Base-by-base conservation (phyloP, 306 rosid genomes). In the Ochetophila trinervis region DNA sequence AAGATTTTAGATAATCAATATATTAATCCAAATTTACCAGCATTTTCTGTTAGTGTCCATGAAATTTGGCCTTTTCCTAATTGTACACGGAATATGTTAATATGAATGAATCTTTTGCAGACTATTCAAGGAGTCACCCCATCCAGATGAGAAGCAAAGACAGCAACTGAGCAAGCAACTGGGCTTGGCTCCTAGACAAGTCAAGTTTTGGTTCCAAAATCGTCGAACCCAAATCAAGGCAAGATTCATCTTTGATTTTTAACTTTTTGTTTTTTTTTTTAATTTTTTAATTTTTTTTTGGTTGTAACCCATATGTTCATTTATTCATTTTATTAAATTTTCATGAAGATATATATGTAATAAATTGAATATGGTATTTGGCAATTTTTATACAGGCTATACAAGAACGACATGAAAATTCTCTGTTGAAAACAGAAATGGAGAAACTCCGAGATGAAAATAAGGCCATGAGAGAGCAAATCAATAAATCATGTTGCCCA, bases 161-260 rank as follows among this genome's bases (percentile, higher is more conserved):
- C 99, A 90, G 62, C 97, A 90, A 35, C 87, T 94, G 0, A 90
- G 97, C 86, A 94, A 90, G 79, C 87, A 83, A 74, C 48, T 94
- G 73, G 99, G 99, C 60, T 96, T 94, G 60, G 93, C 97, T 63
- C 90, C 99, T 0, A 76, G 97, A 44, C 99, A 94, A 73, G 97
- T 94, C 84, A 94, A 94, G 79, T 94, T 94, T 67, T 94, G 99
- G 99, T 94, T 94, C 73, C 99, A 94, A 76, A 94, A 94, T 75
- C 96, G 99, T 71, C 86, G 99, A 66, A 94, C 99, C 74, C 99
- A 94, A 78, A 90, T 94, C 77, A 94, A 94, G 93, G 99, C 88
- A 67, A 15, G 34, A 12, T 18, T 51, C 19, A 18, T 2, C 16
- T 17, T 5, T 50, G 17, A 7, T 16, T 10, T n/a, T n/a, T n/a